Evolutionary conservation across 139 green algal genomes (phyloP).

Genomic region (Ulvella scutata): DNA sequence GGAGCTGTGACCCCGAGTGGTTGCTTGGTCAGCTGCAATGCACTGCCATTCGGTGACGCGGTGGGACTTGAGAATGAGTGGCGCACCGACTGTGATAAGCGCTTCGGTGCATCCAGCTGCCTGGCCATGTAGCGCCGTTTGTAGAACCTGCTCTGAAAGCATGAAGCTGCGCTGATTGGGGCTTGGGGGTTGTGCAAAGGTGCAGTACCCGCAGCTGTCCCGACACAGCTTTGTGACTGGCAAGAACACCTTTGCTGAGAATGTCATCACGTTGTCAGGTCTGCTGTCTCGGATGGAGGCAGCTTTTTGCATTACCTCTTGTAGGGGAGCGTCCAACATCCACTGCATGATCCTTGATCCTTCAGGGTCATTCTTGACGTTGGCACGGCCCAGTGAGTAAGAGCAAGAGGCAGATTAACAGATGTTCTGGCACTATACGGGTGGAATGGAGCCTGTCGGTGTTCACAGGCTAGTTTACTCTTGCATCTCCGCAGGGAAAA

Average conservation of each 20-base stretch:
- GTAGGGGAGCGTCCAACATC: constrained; percentile 13
- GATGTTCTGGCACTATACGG: no score
- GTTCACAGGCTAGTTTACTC: no score
- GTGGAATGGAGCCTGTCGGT: no score
- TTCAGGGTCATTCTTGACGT: no score
- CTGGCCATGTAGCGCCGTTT: constrained; percentile 34
- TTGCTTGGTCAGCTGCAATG: no score
- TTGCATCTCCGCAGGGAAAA: no score
- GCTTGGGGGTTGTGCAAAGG: constrained; percentile 46
- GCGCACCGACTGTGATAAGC: constrained; percentile 68
- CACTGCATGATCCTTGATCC: constrained; percentile 4
- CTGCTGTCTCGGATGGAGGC: constrained; percentile 14
- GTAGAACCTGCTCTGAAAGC: constrained; percentile 62
- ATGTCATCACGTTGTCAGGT: constrained; percentile 36
- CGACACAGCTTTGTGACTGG: constrained; percentile 64
- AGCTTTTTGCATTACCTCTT: constrained; percentile 22
- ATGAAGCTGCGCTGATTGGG: constrained; percentile 46
- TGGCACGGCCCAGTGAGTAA: no score
- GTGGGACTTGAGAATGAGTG: no score
- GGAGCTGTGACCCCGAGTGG: no score
- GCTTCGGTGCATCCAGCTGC: constrained; percentile 64
- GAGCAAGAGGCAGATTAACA: no score
- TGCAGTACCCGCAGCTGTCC: constrained; percentile 75
- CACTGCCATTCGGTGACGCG: no score
- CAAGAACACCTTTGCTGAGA: constrained; percentile 86